Conservation (phyloP, 257 asterid species). For the Gentiana macrophylla region DNA sequence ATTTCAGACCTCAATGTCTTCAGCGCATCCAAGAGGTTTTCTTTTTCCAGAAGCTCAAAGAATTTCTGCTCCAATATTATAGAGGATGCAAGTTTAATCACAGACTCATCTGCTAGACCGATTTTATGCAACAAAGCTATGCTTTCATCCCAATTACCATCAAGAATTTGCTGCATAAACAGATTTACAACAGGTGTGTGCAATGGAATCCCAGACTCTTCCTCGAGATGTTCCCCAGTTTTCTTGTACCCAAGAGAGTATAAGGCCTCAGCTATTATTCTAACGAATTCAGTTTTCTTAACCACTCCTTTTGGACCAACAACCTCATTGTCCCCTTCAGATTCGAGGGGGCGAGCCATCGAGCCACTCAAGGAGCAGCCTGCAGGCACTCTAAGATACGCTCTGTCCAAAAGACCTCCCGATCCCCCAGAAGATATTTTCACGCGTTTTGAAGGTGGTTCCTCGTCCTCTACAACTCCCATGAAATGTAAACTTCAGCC, state of each 20-base stretch:
- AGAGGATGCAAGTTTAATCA: constrained; percentile 5
- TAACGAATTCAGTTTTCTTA: constrained; percentile 13
- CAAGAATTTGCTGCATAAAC: constrained; percentile 11
- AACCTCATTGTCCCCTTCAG: constrained; percentile 11
- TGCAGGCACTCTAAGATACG: constrained; percentile 5
- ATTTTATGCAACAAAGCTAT: constrained; percentile 4
- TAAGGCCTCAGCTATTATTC: constrained; percentile 10
- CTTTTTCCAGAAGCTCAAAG: constrained; percentile 5
- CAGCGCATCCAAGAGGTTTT: constrained; percentile 7
- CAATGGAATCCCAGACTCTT: constrained; percentile 13
- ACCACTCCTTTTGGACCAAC: constrained; percentile 13
- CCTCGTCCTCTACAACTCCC: constrained; percentile 82
- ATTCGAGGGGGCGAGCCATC: constrained; percentile 13
- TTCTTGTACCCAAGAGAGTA: constrained; percentile 12
- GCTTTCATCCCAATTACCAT: constrained; percentile 13
- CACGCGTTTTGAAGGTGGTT: constrained; percentile 30
- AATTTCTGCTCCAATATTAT: constrained; percentile 16
- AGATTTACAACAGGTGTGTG: neutral
- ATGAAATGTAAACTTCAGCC: constrained; percentile 76
- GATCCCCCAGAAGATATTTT: neutral
- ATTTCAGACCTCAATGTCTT: constrained; percentile 6
- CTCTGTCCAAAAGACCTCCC: neutral
- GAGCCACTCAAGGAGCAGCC: constrained; percentile 7
- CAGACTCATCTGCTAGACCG: constrained; percentile 4
- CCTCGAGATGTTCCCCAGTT: constrained; percentile 11